A percentile compares a stretch with the other conserved stretches of the same genome.
These are phyloP conservation scores for Aspergillus niger DNA, from an alignment of 2,329 filamentous ascomycete genomes.

Conservation along the genomic window DNA sequence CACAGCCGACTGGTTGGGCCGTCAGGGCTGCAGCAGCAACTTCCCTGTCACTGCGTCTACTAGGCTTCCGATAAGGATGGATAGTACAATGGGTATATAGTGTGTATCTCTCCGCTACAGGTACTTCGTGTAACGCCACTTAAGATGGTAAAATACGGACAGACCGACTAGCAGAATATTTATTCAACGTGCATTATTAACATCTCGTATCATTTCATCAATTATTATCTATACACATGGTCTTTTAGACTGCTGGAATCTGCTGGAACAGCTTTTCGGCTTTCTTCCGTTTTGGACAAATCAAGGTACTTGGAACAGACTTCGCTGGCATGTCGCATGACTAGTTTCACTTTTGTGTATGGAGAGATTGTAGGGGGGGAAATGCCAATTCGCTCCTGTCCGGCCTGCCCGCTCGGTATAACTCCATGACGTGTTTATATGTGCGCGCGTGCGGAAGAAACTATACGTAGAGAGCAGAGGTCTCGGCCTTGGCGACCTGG, in stretches of 20 bases:
- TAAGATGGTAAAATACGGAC: no score
- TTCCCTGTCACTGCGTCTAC: not conserved
- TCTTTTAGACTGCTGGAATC: not conserved
- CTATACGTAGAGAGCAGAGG: conserved; percentile 46
- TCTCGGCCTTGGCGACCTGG: conserved; percentile 38
- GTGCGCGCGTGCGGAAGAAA: not conserved
- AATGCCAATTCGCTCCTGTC: not conserved
- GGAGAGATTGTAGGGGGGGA: no score
- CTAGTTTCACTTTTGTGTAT: not conserved
- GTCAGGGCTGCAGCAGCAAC: not conserved
- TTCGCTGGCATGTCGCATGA: not conserved
- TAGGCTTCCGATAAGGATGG: no score
- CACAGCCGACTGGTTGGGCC: not conserved
- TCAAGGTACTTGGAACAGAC: not conserved
- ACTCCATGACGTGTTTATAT: not conserved
- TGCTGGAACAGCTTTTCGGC: not conserved
- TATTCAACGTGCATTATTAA: not conserved
- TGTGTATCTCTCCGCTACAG: no score
- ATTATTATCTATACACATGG: not conserved
- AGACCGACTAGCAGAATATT: not conserved
- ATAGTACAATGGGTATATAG: not conserved
- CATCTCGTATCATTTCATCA: not conserved
- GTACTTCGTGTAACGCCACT: no score
- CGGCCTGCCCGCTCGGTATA: not conserved
- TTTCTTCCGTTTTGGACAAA: not conserved